phyloP scores from a whole-genome alignment of 2,329 filamentous ascomycete genomes.

The Xylariaceae sp. region DNA sequence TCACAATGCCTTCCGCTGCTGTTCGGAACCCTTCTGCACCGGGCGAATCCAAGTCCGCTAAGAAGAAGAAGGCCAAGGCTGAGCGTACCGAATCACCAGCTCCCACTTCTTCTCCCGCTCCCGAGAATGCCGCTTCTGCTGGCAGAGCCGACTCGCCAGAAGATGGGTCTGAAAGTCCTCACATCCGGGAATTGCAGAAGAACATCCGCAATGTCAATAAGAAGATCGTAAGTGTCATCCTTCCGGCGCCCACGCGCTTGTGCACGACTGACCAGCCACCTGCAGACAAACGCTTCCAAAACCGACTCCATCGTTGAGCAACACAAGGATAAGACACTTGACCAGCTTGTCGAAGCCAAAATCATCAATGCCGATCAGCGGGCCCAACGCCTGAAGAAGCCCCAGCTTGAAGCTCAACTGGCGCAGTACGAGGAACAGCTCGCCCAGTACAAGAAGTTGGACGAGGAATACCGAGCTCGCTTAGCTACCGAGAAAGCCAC shows the following conservation, averaged over 20 bases:
- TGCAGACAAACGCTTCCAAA: conserved; percentile 63
- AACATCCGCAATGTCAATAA: conserved; percentile 89
- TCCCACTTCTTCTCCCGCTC: conserved; percentile 42
- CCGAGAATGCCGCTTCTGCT: conserved; percentile 45
- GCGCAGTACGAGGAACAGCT: conserved; percentile 69
- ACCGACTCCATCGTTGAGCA: conserved; percentile 64
- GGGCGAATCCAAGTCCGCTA: conserved; percentile 59
- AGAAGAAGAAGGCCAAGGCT: conserved; percentile 62
- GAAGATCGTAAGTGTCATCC: conserved; percentile 68
- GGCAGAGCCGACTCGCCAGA: conserved; percentile 51
- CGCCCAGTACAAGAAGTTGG: conserved; percentile 67
- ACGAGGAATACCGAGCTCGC: conserved; percentile 63
- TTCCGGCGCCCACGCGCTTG: not conserved
- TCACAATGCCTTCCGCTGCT: conserved; percentile 56
- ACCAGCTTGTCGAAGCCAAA: conserved; percentile 64
- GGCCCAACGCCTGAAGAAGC: conserved; percentile 71
- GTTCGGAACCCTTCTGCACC: conserved; percentile 58
- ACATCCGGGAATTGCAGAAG: conserved; percentile 86
- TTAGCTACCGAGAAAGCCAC: conserved; percentile 54
- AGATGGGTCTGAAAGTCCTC: conserved; percentile 63
- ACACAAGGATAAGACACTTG: conserved; percentile 64
- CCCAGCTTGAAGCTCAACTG: conserved; percentile 62
- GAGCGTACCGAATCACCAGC: conserved; percentile 51
- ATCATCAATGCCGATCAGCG: conserved; percentile 80
- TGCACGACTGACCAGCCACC: conserved; percentile 11